Conservation (phyloP, 257 asterid species). For the Forsythia suspensa region DNA sequence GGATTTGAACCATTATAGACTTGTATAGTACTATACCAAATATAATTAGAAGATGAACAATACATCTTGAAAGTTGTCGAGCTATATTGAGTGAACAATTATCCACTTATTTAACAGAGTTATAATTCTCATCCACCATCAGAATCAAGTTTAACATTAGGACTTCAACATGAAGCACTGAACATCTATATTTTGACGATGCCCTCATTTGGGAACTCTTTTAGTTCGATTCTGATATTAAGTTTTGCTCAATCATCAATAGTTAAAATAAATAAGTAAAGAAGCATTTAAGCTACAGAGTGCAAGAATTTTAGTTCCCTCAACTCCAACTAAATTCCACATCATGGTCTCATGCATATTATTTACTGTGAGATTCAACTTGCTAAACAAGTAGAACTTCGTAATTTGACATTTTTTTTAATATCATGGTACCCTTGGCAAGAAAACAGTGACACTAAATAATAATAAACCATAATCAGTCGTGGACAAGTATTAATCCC, state of each 20-base stretch:
- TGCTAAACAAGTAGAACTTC: constrained; percentile 11
- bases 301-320: not conserved
- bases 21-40: not conserved
- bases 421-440: not conserved
- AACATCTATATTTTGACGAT: not conserved
- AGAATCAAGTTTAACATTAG: not conserved
- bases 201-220: not conserved
- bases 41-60: constrained; percentile 1
- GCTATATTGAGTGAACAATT: constrained; percentile 3
- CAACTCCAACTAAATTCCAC: not conserved
- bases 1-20: not conserved
- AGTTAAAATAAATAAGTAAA: constrained; percentile 1
- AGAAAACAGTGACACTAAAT: not conserved
- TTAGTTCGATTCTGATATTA: not conserved
- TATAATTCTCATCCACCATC: not conserved
- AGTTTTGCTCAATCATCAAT: constrained; percentile 10
- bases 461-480: not conserved
- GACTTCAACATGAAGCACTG: constrained; percentile 6
- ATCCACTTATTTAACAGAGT: not conserved
- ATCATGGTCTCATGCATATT: not conserved
- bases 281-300: not conserved
- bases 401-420: not conserved
- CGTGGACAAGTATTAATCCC: not conserved
- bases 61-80: constrained; percentile 3
- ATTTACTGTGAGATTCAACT: not conserved